Evolutionary conservation across 2,329 filamentous ascomycete species (phyloP).

Genomic region (Pseudopyricularia cyperi): DNA sequence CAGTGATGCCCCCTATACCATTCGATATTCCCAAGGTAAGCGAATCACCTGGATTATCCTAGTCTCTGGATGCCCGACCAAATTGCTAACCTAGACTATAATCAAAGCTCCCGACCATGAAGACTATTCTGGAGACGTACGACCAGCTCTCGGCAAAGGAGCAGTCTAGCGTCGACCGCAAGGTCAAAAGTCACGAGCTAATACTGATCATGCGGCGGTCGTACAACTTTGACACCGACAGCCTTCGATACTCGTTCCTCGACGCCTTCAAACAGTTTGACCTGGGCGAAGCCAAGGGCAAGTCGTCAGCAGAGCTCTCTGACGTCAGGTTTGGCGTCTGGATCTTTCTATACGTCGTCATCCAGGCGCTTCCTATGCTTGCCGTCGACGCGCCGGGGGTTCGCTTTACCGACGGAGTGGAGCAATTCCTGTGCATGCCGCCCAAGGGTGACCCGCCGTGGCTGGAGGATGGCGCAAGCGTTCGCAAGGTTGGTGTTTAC

Average conservation of each 20-base stretch:
- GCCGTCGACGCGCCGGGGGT: conserved; percentile 64
- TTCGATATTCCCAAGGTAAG: conserved; percentile 68
- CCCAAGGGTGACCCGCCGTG: conserved; percentile 62
- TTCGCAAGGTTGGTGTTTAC: conserved; percentile 39
- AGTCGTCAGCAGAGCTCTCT: conserved; percentile 50
- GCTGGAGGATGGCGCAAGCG: conserved; percentile 50
- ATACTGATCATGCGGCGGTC: conserved; percentile 64
- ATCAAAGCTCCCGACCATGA: conserved; percentile 43
- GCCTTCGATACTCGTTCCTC: conserved; percentile 46
- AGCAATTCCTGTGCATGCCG: conserved; percentile 71
- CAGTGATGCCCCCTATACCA: conserved; percentile 80
- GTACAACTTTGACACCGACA: conserved; percentile 63
- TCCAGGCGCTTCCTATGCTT: conserved; percentile 67
- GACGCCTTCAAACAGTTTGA: conserved; percentile 61
- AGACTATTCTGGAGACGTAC: conserved; percentile 51
- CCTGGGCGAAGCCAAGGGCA: conserved; percentile 50
- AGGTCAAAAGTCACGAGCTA: conserved; percentile 67
- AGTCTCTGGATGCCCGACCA: not conserved
- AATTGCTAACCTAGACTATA: not conserved
- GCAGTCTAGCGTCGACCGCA: conserved; percentile 58
- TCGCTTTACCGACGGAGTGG: conserved; percentile 55
- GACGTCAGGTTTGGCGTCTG: conserved; percentile 66
- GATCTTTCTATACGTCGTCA: conserved; percentile 68
- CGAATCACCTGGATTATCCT: not conserved
- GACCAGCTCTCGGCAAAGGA: conserved; percentile 56